phyloP scores from a whole-genome alignment of 805 yeast species.

The Gaillardinia entomophila region DNA sequence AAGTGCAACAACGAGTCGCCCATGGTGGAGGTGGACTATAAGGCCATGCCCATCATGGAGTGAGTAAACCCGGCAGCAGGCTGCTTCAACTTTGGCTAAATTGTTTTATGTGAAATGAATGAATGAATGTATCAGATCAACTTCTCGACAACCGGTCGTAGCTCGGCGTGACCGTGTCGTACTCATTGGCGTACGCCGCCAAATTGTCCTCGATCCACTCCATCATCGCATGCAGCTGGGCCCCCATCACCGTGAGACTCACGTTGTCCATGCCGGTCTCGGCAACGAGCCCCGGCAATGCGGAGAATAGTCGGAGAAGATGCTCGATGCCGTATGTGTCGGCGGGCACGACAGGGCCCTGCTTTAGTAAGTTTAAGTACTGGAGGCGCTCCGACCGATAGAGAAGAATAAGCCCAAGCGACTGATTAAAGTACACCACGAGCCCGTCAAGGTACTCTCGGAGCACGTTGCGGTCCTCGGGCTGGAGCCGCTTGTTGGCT shows the following conservation, averaged over 20 bases:
- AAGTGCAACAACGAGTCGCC: conserved; percentile 65
- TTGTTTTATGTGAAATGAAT: neutral
- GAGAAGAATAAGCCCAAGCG: conserved; percentile 61
- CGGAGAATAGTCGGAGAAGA: conserved; percentile 66
- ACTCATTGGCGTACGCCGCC: conserved; percentile 25
- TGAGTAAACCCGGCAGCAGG: too few relatives aligned
- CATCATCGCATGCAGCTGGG: conserved; percentile 50
- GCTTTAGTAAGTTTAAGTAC: conserved; percentile 46
- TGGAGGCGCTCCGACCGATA: conserved; percentile 78
- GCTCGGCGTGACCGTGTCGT: conserved; percentile 32
- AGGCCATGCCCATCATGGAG: conserved; percentile 39
- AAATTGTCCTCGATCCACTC: conserved; percentile 44
- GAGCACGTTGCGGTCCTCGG: conserved; percentile 25
- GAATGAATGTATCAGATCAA: neutral
- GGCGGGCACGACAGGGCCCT: conserved; percentile 31
- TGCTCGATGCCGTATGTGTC: conserved; percentile 72
- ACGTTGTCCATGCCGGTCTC: conserved; percentile 79
- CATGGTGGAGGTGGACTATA: conserved; percentile 59
- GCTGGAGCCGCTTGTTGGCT: conserved; percentile 10
- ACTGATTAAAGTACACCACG: conserved; percentile 64
- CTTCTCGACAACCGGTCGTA: conserved; percentile 30
- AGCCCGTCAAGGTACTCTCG: conserved; percentile 71
- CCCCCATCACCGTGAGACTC: conserved; percentile 50
- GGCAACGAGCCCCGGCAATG: conserved; percentile 78
- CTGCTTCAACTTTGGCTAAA: neutral